Evolutionary conservation across 352 stramenopile genomes (phyloP).

Genomic region (Pythium scleroteichum): DNA sequence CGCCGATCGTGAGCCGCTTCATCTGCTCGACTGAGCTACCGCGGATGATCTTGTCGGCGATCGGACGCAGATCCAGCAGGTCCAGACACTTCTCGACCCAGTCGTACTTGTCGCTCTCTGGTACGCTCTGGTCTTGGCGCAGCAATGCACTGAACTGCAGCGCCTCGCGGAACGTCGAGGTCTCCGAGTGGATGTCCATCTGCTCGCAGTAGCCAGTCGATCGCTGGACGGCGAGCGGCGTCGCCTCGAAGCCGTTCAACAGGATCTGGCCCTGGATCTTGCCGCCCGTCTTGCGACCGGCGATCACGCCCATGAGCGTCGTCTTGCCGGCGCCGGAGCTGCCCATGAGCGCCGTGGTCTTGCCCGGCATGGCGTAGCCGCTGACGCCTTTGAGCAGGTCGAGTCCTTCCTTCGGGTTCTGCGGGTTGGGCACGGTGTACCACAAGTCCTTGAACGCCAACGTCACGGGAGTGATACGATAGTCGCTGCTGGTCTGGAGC

Average conservation of each 20-base stretch:
- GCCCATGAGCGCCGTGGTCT: slow-evolving; percentile 45
- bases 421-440: slow-evolving; percentile 32
- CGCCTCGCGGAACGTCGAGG: background rate
- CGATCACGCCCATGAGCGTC: slow-evolving; percentile 27
- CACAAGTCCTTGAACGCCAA: slow-evolving; percentile 33
- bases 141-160: slow-evolving; percentile 71
- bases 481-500: background rate
- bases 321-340: slow-evolving; percentile 38
- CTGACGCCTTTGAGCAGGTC: slow-evolving; percentile 50
- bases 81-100: slow-evolving; percentile 26
- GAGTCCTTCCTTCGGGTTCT: slow-evolving; percentile 42
- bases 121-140: slow-evolving; percentile 25
- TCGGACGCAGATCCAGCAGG: background rate
- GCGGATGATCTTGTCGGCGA: slow-evolving; percentile 34
- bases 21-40: slow-evolving; percentile 33
- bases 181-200: background rate
- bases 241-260: slow-evolving; percentile 41
- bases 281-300: slow-evolving; percentile 42
- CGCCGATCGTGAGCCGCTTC: slow-evolving; percentile 66
- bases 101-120: slow-evolving; percentile 13
- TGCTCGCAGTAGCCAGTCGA: slow-evolving; percentile 79
- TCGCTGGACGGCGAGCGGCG: slow-evolving; percentile 26
- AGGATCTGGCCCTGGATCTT: slow-evolving; percentile 46
- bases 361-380: slow-evolving; percentile 35
- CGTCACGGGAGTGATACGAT: slow-evolving; percentile 21